Conservation (phyloP, 1,139 yeast genomes). For the Meyerozyma elateridarum region DNA sequence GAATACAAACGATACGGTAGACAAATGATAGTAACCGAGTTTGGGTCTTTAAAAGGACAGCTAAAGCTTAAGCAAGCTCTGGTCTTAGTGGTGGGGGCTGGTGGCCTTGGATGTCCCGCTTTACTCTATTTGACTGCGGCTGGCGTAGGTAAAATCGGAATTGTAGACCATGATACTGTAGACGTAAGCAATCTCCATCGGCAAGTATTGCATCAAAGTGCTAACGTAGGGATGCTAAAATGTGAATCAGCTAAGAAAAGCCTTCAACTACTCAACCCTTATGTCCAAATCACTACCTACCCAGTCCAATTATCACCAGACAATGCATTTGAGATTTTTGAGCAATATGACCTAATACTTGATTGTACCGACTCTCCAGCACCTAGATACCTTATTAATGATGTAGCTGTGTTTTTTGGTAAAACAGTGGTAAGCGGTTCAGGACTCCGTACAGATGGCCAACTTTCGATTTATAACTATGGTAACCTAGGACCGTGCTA, state of each 20-base stretch:
- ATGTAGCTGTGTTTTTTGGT: conserved; percentile 66
- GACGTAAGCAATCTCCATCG: conserved; percentile 85
- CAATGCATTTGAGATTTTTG: conserved; percentile 63
- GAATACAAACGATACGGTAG: conserved; percentile 88
- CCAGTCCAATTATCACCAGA: conserved; percentile 45
- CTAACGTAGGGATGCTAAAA: conserved; percentile 63
- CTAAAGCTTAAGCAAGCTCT: conserved; percentile 48
- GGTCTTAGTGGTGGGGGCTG: conserved; percentile 87
- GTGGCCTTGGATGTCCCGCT: conserved; percentile 95
- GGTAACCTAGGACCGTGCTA: conserved; percentile 81
- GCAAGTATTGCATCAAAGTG: conserved; percentile 74
- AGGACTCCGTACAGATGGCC: conserved; percentile 90
- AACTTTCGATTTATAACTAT: conserved; percentile 70
- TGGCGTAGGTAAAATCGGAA: conserved; percentile 82
- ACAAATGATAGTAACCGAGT: conserved; percentile 85
- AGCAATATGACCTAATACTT: conserved; percentile 66
- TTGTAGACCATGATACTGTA: conserved; percentile 82
- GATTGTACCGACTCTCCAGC: conserved; percentile 96
- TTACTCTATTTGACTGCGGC: conserved; percentile 80
- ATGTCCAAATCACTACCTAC: conserved; percentile 51
- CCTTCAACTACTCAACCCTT: conserved; percentile 58
- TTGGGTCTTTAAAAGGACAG: conserved; percentile 59
- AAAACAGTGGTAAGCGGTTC: conserved; percentile 87
- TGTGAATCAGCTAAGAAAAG: conserved; percentile 69
- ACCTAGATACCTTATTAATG: conserved; percentile 82